phyloP scores from a whole-genome alignment of 1,284 basidiomycete species.

The Pholiota adiposa region DNA sequence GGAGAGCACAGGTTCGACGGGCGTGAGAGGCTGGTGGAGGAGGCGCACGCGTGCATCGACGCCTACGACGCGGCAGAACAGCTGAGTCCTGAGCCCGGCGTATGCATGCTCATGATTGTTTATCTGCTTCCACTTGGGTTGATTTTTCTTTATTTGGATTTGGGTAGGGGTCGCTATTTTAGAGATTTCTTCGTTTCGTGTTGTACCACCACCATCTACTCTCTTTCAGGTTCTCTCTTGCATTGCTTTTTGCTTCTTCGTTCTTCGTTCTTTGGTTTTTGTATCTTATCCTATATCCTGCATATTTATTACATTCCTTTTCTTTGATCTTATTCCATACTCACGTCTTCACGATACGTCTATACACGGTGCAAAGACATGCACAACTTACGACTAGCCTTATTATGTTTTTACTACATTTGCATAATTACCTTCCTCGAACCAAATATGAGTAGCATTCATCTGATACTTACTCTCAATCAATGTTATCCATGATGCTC shows the following conservation, averaged over 20 bases:
- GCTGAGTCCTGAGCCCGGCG: background rate
- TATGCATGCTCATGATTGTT: background rate
- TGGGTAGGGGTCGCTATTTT: background rate
- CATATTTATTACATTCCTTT: background rate
- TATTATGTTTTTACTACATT: background rate
- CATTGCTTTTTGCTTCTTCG: no score
- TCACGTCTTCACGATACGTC: background rate
- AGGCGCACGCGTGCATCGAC: background rate
- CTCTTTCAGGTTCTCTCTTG: background rate
- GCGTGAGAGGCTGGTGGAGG: conserved; percentile 9
- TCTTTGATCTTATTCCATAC: background rate
- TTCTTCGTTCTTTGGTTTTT: background rate
- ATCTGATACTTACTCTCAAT: no score
- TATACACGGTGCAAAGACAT: background rate
- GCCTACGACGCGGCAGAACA: background rate
- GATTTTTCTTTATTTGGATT: background rate
- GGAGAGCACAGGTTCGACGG: background rate
- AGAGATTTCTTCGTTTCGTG: background rate
- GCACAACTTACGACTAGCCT: background rate
- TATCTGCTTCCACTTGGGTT: background rate
- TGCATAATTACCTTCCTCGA: background rate
- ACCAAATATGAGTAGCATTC: no score
- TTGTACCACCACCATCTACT: background rate
- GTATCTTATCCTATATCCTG: background rate
- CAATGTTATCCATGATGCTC: no score